Evolutionary conservation across 495 filamentous ascomycete genomes (phyloP).

Genomic region (Aspergillus funiculosus): DNA sequence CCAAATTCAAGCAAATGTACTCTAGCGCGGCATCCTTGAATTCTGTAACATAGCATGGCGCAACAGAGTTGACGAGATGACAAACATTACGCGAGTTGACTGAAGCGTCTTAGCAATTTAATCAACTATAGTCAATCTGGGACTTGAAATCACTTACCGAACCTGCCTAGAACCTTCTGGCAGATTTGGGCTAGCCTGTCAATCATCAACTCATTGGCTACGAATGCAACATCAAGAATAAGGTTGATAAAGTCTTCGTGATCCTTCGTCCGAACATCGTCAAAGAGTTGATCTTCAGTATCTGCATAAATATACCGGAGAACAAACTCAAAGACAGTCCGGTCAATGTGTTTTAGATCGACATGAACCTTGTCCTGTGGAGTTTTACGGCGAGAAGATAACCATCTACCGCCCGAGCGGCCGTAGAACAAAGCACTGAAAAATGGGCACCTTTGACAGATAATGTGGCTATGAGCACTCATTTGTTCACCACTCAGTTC

Average conservation of each 20-base stretch:
- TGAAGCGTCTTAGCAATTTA: slow-evolving; percentile 27
- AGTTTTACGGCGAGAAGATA: slow-evolving; percentile 57
- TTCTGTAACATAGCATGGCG: slow-evolving; percentile 70
- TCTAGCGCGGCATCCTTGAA: slow-evolving; percentile 87
- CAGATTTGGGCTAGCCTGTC: slow-evolving; percentile 85
- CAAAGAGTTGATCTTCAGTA: slow-evolving; percentile 72
- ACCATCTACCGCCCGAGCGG: slow-evolving; percentile 75
- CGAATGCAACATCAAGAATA: slow-evolving; percentile 84
- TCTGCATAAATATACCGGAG: slow-evolving; percentile 81
- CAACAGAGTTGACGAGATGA: slow-evolving; percentile 73
- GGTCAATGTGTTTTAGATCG: slow-evolving; percentile 75
- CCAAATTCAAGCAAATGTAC: slow-evolving; percentile 86
- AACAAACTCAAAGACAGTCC: slow-evolving; percentile 68
- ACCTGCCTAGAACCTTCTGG: slow-evolving; percentile 79
- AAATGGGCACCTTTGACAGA: slow-evolving; percentile 86
- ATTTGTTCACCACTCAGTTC: slow-evolving; percentile 65
- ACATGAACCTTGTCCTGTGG: slow-evolving; percentile 58
- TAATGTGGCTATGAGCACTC: slow-evolving; percentile 64
- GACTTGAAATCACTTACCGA: slow-evolving; percentile 59
- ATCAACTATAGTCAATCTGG: not conserved
- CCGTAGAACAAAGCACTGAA: slow-evolving; percentile 87
- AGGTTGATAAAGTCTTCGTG: slow-evolving; percentile 81
- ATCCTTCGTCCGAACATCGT: slow-evolving; percentile 61
- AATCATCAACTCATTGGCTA: slow-evolving; percentile 92
- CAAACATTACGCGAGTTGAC: slow-evolving; percentile 84